These are phyloP conservation scores for Colletotrichum sp. DNA, from an alignment of 2,329 filamentous ascomycete species.

Conservation along the genomic window DNA sequence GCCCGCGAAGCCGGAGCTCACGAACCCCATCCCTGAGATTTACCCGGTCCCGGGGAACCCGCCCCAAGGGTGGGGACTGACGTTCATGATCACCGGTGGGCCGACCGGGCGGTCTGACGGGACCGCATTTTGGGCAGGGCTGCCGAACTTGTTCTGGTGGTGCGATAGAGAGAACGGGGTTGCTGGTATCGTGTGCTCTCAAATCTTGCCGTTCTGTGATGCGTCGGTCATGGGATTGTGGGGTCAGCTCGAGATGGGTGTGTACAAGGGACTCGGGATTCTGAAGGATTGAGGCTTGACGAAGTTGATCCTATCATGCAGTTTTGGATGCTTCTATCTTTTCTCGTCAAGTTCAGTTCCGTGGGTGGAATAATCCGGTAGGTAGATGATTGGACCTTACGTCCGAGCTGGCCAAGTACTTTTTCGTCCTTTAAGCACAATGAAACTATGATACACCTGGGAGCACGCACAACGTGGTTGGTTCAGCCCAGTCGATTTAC, in stretches of 20 bases:
- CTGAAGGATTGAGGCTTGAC: not conserved
- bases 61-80: conserved; percentile 69
- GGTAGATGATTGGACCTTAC: not conserved
- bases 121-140: conserved; percentile 62
- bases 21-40: conserved; percentile 52
- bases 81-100: conserved; percentile 55
- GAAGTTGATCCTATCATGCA: not conserved
- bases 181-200: conserved; percentile 54
- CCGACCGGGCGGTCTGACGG: conserved; percentile 54
- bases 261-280: conserved; percentile 31
- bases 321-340: not conserved
- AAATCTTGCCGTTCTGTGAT: conserved; percentile 56
- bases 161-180: conserved; percentile 63
- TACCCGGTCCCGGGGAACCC: conserved; percentile 48
- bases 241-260: conserved; percentile 39
- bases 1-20: conserved; percentile 51
- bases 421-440: not conserved
- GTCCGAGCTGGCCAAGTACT: not conserved
- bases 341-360: too few species aligned
- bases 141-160: conserved; percentile 69
- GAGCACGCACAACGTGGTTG: not conserved
- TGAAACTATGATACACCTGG: not conserved
- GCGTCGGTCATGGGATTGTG: conserved; percentile 43
- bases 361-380: not conserved
- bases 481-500: not conserved